These are phyloP conservation scores for Spathaspora gorwiae DNA, from an alignment of 805 yeast species.

Conservation along the genomic window DNA sequence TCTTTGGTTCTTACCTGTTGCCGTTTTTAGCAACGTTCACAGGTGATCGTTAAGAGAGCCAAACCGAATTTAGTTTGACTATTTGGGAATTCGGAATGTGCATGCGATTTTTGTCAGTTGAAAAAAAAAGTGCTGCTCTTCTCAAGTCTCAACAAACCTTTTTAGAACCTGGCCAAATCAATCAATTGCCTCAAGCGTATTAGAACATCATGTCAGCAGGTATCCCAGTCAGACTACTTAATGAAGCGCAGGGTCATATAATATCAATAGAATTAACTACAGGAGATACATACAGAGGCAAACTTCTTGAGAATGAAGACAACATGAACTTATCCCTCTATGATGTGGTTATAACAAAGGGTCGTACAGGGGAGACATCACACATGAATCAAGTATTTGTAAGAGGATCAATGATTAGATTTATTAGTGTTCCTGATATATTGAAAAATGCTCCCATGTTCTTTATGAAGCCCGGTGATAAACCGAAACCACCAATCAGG, in stretches of 20 bases:
- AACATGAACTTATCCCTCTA: conserved; percentile 87
- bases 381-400: conserved; percentile 82
- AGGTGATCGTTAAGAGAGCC: too few relatives aligned
- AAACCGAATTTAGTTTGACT: too few relatives aligned
- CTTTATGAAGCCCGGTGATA: conserved; percentile 50
- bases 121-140: too few relatives aligned
- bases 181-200: too few relatives aligned
- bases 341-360: conserved; percentile 74
- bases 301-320: conserved; percentile 80
- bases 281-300: conserved; percentile 87
- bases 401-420: conserved; percentile 85
- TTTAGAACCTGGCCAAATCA: too few relatives aligned
- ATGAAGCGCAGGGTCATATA: conserved; percentile 85
- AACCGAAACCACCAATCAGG: conserved; percentile 69
- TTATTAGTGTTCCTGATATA: conserved; percentile 84
- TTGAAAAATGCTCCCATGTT: conserved; percentile 87
- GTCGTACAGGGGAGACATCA: conserved; percentile 63
- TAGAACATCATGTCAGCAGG: conserved; percentile 51
- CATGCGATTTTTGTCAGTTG: too few relatives aligned
- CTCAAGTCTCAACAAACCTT: too few relatives aligned
- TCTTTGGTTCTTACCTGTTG: too few relatives aligned
- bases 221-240: conserved; percentile 79
- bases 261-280: conserved; percentile 77
- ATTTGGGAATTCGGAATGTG: too few relatives aligned
- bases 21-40: too few relatives aligned